Conservation (phyloP, 495 filamentous ascomycete species). For the Penicillium cinerascens region DNA sequence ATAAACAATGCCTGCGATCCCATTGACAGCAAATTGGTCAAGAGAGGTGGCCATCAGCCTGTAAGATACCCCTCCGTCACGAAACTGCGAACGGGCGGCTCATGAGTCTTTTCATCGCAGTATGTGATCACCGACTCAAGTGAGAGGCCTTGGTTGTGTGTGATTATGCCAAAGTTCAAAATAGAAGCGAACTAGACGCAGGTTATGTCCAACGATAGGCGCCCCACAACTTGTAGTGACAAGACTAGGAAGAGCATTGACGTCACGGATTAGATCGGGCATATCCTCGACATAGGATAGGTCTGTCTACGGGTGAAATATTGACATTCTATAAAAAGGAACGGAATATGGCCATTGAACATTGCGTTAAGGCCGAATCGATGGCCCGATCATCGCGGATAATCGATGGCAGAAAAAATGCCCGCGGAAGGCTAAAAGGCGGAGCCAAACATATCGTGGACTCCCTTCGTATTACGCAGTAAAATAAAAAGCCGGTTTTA, state of each 20-base stretch:
- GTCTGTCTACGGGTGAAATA: constrained; percentile 49
- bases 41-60: constrained; percentile 67
- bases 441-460: constrained; percentile 7
- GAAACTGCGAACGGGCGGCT: constrained; percentile 33
- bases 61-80: constrained; percentile 58
- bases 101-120: constrained; percentile 33
- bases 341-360: not conserved
- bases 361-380: constrained; percentile 10
- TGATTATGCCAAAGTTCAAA: constrained; percentile 81
- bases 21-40: constrained; percentile 69
- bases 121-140: constrained; percentile 77
- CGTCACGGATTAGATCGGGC: constrained; percentile 65
- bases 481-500: constrained; percentile 15
- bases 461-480: constrained; percentile 15
- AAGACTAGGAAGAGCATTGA: constrained; percentile 69
- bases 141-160: constrained; percentile 51
- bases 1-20: constrained; percentile 61
- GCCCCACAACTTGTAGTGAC: constrained; percentile 92
- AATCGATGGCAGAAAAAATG: not conserved
- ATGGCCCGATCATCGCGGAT: constrained; percentile 4
- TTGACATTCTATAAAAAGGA: constrained; percentile 6
- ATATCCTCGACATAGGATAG: constrained; percentile 78
- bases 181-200: constrained; percentile 77
- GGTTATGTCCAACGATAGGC: constrained; percentile 55
- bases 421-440: constrained; percentile 13